Percentiles rank a stretch among this genome's conserved stretches.
Conservation (phyloP, 2,329 filamentous ascomycete species). For the Truncatella angustata region DNA sequence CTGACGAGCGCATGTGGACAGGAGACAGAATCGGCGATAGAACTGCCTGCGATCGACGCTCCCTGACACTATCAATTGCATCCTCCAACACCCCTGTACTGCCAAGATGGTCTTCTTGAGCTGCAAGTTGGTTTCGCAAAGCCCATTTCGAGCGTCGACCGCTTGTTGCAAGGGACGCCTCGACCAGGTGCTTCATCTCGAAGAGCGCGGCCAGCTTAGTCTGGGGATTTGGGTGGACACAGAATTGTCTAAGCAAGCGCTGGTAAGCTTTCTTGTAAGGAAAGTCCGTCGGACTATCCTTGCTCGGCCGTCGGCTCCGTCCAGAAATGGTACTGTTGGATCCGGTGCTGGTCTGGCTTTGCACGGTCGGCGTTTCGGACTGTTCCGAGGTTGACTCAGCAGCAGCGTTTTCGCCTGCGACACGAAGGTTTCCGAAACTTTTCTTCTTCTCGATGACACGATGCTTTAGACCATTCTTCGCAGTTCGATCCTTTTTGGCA, state of each 20-base stretch:
- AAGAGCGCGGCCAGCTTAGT: conserved; percentile 80
- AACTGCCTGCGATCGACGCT: conserved; percentile 61
- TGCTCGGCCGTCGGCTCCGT: conserved; percentile 27
- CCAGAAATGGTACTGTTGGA: conserved; percentile 37
- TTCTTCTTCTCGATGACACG: conserved; percentile 62
- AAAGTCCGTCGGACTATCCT: conserved; percentile 54
- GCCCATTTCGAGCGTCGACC: conserved; percentile 37
- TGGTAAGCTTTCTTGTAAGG: conserved; percentile 80
- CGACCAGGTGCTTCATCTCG: conserved; percentile 79
- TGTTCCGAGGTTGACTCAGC: conserved; percentile 35
- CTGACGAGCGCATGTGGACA: conserved; percentile 31
- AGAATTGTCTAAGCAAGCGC: conserved; percentile 79
- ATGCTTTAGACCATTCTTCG: conserved; percentile 44
- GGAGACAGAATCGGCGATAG: conserved; percentile 34
- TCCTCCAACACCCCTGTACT: conserved; percentile 52
- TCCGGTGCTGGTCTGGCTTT: conserved; percentile 40
- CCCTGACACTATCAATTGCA: conserved; percentile 67
- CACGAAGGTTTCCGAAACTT: conserved; percentile 65
- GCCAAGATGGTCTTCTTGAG: conserved; percentile 31
- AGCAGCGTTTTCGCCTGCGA: conserved; percentile 39
- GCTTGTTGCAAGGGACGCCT: conserved; percentile 66
- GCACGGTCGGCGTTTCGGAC: conserved; percentile 34
- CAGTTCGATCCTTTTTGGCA: conserved; percentile 42
- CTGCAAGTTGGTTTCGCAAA: conserved; percentile 36
- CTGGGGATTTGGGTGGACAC: conserved; percentile 83